A percentile compares a stretch with the other conserved stretches of the same genome.
Conservation (phyloP, 352 stramenopile genomes). For the Phytophthora pistaciae region DNA sequence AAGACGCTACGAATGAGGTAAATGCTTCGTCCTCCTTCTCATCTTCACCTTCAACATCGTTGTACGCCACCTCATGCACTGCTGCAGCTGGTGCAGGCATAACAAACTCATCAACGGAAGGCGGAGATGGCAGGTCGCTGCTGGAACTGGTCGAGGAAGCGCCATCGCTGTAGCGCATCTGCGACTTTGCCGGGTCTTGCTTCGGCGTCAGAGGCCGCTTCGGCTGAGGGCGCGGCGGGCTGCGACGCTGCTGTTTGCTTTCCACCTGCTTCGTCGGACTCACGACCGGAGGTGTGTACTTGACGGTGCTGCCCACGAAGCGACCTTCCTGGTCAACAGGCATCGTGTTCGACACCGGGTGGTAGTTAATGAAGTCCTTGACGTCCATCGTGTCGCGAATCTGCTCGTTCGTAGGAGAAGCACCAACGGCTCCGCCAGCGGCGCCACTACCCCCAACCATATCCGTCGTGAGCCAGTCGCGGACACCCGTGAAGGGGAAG, state of each 20-base stretch:
- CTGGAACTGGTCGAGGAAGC: conserved; percentile 37
- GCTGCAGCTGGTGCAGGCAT: conserved; percentile 18
- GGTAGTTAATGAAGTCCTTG: conserved; percentile 79
- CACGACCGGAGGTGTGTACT: conserved; percentile 15
- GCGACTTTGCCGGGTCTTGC: conserved; percentile 33
- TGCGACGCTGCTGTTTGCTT: conserved; percentile 14
- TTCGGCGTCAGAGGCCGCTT: conserved; percentile 19
- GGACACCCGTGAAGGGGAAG: conserved; percentile 76
- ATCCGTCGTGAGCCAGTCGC: conserved; percentile 77
- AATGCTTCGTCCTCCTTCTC: conserved; percentile 28
- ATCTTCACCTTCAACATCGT: conserved; percentile 35
- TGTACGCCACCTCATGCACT: conserved; percentile 7
- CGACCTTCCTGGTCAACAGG: conserved; percentile 74
- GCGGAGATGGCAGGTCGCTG: conserved; percentile 37
- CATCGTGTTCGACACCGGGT: conserved; percentile 53
- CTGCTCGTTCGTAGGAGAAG: conserved; percentile 41
- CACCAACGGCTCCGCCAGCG: neutral
- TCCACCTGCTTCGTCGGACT: conserved; percentile 22
- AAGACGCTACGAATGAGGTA: conserved; percentile 38
- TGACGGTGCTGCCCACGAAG: conserved; percentile 49
- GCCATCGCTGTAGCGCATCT: conserved; percentile 32
- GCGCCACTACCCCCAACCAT: conserved; percentile 18
- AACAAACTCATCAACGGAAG: conserved; percentile 38
- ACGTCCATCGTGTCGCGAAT: conserved; percentile 79
- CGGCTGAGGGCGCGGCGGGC: conserved; percentile 11